phyloP scores from a whole-genome alignment of 768 basidiomycete species.

The Boletus sensibilis region DNA sequence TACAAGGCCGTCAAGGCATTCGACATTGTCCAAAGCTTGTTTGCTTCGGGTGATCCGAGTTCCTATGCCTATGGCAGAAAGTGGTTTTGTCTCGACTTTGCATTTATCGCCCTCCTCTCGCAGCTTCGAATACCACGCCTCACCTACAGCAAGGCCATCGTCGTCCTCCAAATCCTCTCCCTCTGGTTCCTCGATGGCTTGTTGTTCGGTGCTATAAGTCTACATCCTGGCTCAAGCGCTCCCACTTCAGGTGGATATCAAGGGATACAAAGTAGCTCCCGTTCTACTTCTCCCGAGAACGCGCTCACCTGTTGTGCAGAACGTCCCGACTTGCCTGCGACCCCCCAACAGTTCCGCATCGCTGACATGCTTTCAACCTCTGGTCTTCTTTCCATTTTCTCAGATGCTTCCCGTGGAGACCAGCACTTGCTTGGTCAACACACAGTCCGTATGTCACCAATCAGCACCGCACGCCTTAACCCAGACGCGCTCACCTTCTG shows the following conservation, averaged over 20 bases:
- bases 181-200: slow-evolving; percentile 67
- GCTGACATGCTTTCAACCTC: slow-evolving; percentile 51
- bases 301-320: slow-evolving; percentile 24
- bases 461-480: slow-evolving; percentile 89
- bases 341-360: slow-evolving; percentile 47
- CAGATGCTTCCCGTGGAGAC: slow-evolving; percentile 41
- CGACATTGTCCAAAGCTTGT: slow-evolving; percentile 59
- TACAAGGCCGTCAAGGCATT: slow-evolving; percentile 71
- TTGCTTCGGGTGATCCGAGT: slow-evolving; percentile 43
- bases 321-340: slow-evolving; percentile 39
- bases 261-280: slow-evolving; percentile 34
- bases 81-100: slow-evolving; percentile 71
- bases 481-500: slow-evolving; percentile 75
- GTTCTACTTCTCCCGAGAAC: neutral
- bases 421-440: slow-evolving; percentile 79
- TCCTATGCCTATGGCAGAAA: slow-evolving; percentile 54
- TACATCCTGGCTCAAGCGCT: slow-evolving; percentile 44
- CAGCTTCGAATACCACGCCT: slow-evolving; percentile 74
- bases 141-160: slow-evolving; percentile 60
- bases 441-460: slow-evolving; percentile 89
- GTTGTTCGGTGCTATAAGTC: slow-evolving; percentile 67
- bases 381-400: slow-evolving; percentile 46
- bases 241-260: slow-evolving; percentile 15
- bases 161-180: slow-evolving; percentile 58
- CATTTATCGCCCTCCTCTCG: slow-evolving; percentile 55